A percentile compares a stretch with the other conserved stretches of the same genome.
phyloP scores from a whole-genome alignment of 2,329 filamentous ascomycete genomes.

The Curvularia hawaiiensis region DNA sequence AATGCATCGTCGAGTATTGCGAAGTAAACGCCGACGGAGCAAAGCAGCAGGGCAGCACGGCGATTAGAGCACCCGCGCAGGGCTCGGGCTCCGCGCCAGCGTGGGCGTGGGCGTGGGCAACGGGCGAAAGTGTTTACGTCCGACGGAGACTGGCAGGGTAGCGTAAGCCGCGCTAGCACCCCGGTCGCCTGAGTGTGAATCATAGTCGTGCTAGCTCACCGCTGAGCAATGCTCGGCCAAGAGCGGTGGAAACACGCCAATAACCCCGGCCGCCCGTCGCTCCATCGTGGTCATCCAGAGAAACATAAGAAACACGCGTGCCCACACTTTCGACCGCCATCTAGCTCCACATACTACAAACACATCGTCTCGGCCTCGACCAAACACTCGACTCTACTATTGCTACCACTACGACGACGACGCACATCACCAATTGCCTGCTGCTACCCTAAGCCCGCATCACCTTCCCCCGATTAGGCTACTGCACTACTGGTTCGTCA shows the following conservation, averaged over 20 bases:
- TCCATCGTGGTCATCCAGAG: conserved; percentile 35
- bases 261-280: conserved; percentile 35
- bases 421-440: conserved; percentile 4
- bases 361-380: background rate
- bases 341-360: conserved; percentile 21
- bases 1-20: conserved; percentile 21
- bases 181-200: conserved; percentile 30
- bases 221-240: conserved; percentile 22
- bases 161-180: conserved; percentile 19
- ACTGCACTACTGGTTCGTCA: conserved; percentile 39
- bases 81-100: conserved; percentile 10
- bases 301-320: conserved; percentile 42
- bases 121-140: conserved; percentile 17
- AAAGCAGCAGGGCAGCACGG: background rate
- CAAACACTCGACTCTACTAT: background rate
- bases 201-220: conserved; percentile 28
- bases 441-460: conserved; percentile 33
- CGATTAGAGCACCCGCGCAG: conserved; percentile 8
- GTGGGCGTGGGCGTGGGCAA: conserved; percentile 5
- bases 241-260: conserved; percentile 37
- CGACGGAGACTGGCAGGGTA: conserved; percentile 8
- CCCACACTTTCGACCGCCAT: conserved; percentile 19
- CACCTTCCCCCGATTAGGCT: conserved; percentile 42
- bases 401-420: too few species aligned
- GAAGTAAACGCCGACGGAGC: conserved; percentile 26